These are phyloP conservation scores for Ophiostoma ulmi DNA, from an alignment of 2,329 filamentous ascomycete species.

Conservation along the genomic window DNA sequence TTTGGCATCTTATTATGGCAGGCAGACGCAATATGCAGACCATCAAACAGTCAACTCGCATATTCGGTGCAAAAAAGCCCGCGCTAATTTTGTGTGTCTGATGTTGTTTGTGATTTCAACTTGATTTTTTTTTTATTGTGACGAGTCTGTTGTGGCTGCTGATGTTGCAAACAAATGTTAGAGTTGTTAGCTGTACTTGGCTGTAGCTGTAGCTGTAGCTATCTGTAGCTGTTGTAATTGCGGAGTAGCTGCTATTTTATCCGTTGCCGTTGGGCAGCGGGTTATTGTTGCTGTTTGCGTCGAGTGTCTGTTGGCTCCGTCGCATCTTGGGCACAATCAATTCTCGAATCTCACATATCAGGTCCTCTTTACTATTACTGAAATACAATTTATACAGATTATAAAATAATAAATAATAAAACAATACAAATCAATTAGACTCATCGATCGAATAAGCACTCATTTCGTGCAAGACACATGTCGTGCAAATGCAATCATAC, in stretches of 20 bases:
- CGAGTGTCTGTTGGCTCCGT: slow-evolving; percentile 4
- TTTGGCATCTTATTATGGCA: no score
- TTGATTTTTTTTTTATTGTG: no score
- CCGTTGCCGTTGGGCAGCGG: background rate
- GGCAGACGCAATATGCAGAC: no score
- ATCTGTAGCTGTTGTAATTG: background rate
- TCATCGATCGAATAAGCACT: background rate
- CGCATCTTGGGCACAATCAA: background rate
- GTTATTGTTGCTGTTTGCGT: background rate
- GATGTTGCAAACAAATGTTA: no score
- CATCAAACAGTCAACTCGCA: no score
- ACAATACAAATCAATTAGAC: background rate
- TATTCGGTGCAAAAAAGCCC: background rate
- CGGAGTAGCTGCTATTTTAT: background rate
- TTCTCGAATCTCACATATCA: no score
- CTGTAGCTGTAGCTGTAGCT: background rate
- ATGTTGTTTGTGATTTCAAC: no score
- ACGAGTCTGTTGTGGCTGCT: no score
- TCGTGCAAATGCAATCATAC: background rate
- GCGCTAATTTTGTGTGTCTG: background rate
- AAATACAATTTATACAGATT: no score
- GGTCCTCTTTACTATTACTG: no score
- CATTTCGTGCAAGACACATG: background rate
- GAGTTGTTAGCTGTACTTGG: no score
- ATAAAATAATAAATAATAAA: background rate